Conservation (phyloP, 1,284 basidiomycete species). For the Boletellus deceptivus region DNA sequence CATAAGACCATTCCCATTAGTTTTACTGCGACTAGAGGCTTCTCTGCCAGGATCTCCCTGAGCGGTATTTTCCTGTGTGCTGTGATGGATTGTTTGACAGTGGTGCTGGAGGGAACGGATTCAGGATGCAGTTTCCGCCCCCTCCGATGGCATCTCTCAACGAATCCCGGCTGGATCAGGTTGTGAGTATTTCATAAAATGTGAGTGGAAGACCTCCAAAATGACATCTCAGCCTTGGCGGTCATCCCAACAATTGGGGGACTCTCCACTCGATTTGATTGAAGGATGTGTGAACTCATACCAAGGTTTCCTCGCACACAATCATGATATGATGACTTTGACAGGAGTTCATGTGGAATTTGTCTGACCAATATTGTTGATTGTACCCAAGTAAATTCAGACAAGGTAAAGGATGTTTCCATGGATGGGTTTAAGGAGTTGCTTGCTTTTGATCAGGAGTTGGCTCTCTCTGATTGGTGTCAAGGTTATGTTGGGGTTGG, state of each 20-base stretch:
- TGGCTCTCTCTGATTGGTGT: too few species aligned
- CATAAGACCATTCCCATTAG: not conserved
- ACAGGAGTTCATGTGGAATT: too few species aligned
- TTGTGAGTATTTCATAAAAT: constrained; percentile 14
- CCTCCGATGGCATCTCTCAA: not conserved
- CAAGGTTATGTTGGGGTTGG: too few species aligned
- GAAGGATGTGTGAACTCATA: too few species aligned
- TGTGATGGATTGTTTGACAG: constrained; percentile 2
- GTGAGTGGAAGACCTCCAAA: not conserved
- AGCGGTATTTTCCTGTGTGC: not conserved
- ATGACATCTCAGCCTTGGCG: not conserved
- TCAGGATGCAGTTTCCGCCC: constrained; percentile 1
- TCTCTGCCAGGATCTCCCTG: constrained; percentile 12
- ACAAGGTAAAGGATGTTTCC: too few species aligned
- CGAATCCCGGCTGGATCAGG: constrained; percentile 19
- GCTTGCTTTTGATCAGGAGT: too few species aligned
- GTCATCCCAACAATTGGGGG: not conserved
- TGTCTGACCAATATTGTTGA: too few species aligned
- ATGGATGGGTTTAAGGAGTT: too few species aligned
- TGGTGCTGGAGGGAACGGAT: constrained; percentile 4
- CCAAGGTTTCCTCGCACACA: too few species aligned
- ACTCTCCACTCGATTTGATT: too few species aligned
- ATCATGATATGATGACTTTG: too few species aligned
- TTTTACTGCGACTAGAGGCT: constrained; percentile 5
- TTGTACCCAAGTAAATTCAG: too few species aligned